Conservation (phyloP, 1,284 basidiomycete genomes). For the Cerioporus squamosus region DNA sequence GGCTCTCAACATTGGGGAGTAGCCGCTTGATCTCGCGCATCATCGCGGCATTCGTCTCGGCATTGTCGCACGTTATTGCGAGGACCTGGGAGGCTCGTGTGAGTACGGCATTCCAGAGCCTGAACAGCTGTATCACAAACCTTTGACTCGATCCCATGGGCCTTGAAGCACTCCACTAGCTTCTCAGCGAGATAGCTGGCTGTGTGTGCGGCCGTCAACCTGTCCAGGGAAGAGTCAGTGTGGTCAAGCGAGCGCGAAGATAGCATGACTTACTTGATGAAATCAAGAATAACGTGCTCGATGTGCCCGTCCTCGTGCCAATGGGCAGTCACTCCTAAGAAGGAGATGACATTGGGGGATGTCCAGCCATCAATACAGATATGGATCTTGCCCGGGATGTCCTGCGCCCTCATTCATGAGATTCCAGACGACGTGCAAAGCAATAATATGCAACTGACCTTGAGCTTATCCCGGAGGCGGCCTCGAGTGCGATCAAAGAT, state of each 20-base stretch:
- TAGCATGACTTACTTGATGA: slow-evolving; percentile 15
- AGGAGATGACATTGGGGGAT: slow-evolving; percentile 23
- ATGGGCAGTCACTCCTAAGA: slow-evolving; percentile 22
- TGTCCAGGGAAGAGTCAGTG: background rate
- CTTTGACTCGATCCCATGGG: slow-evolving; percentile 21
- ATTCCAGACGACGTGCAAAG: no score
- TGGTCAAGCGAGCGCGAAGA: no score
- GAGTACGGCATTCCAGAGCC: no score
- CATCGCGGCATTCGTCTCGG: slow-evolving; percentile 32
- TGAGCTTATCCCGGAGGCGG: slow-evolving; percentile 5
- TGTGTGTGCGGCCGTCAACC: slow-evolving; percentile 18
- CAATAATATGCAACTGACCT: slow-evolving; percentile 2
- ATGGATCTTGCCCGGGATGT: slow-evolving; percentile 10
- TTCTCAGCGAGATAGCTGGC: slow-evolving; percentile 17
- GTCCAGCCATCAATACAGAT: slow-evolving; percentile 22
- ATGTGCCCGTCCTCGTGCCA: slow-evolving; percentile 11
- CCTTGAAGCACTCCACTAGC: slow-evolving; percentile 16
- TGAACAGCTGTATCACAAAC: slow-evolving; percentile 4
- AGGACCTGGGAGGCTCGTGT: slow-evolving; percentile 21
- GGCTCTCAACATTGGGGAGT: slow-evolving; percentile 6
- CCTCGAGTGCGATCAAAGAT: slow-evolving; percentile 13
- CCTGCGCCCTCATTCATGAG: background rate
- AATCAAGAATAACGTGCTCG: slow-evolving; percentile 18
- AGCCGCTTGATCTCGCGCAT: slow-evolving; percentile 22
- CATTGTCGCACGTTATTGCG: slow-evolving; percentile 35